Base-by-base conservation (phyloP, 1,284 basidiomycete species). In the Cryptococcus amylolentus region DNA sequence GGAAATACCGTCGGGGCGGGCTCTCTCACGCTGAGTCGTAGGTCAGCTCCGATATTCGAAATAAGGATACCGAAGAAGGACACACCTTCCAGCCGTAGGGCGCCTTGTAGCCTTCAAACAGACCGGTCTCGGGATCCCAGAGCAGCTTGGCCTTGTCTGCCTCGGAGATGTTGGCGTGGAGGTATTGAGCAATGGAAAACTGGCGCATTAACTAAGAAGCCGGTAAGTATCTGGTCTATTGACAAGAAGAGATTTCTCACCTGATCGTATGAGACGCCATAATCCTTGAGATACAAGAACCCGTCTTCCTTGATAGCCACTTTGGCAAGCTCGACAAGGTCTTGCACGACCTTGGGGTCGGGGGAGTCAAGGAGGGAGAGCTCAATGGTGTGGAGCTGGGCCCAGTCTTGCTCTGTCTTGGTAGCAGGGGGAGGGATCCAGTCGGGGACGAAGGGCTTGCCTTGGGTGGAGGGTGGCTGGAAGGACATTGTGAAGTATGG, bases 91-190 rank as follows among this genome's bases (percentile, higher is more conserved):
- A 64, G 56, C 62, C 62, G 42, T 51, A 56, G 20, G 56, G 56
- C 13, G 62, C 58, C 42, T 79, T 79, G 71, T 78, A 79, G 0
- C 77, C 77, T 13, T 63, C 63, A 47, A 61, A 69, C 13, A 56
- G 44, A 20, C 67, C 67, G 18, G 49, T 55, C 16, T 66, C 51
- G 16, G 63, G 66, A 42, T 66, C 59, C 59, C 65, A 69, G 48
- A 62, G 56, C 13, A 67, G 60, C 35, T 63, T 56, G 0, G 60
- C 60, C 52, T 68, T 69, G 56, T 69, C 67, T 35, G 63, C 62
- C 38, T 66, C 66, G 5, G 59, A 61, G 42, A 69, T 63, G 52
- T 68, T 60, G 28, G 57, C 27, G 62, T 66, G 60, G 4, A 66
- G 49, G 51, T 65, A 67, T 52, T 63, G 63, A 12, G 64, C 67